Conservation (phyloP, 2,329 filamentous ascomycete genomes). For the Purpureocillium takamizusanense region DNA sequence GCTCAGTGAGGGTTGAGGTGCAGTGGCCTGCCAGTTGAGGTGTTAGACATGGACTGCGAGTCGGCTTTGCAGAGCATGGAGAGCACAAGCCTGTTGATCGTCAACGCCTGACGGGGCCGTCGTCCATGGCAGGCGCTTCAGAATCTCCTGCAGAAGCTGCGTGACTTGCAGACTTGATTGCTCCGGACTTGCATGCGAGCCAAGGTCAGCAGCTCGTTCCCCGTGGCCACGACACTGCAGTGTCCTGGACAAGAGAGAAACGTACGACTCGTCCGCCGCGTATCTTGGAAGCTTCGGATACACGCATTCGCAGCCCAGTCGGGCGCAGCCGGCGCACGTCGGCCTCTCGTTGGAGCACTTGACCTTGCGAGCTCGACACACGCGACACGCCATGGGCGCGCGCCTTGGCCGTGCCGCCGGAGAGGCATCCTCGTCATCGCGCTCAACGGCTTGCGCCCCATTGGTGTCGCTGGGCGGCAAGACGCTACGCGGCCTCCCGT, state of each 20-base stretch:
- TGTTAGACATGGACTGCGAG: too few relatives aligned
- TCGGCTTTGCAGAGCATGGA: too few relatives aligned
- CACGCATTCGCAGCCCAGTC: not conserved
- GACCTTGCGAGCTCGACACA: not conserved
- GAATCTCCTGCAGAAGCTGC: constrained; percentile 39
- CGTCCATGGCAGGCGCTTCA: constrained; percentile 47
- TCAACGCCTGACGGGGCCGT: constrained; percentile 29
- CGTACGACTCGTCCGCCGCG: not conserved
- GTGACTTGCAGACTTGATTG: not conserved
- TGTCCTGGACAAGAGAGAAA: too few relatives aligned
- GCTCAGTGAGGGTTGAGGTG: too few relatives aligned
- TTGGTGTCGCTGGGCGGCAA: not conserved
- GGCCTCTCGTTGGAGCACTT: not conserved
- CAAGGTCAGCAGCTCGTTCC: too few relatives aligned
- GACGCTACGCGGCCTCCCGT: too few relatives aligned
- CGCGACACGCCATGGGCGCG: not conserved
- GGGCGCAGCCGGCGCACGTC: not conserved
- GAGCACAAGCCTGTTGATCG: not conserved
- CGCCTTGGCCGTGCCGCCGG: not conserved
- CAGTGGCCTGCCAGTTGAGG: not conserved
- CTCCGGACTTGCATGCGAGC: too few relatives aligned
- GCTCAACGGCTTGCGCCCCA: not conserved
- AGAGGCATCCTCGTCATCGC: not conserved
- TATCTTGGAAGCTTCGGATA: not conserved
- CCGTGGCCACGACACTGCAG: too few relatives aligned